These are phyloP conservation scores for Phalaenopsis hybrid DNA, from an alignment of 116 monocot species.

Conservation along the genomic window DNA sequence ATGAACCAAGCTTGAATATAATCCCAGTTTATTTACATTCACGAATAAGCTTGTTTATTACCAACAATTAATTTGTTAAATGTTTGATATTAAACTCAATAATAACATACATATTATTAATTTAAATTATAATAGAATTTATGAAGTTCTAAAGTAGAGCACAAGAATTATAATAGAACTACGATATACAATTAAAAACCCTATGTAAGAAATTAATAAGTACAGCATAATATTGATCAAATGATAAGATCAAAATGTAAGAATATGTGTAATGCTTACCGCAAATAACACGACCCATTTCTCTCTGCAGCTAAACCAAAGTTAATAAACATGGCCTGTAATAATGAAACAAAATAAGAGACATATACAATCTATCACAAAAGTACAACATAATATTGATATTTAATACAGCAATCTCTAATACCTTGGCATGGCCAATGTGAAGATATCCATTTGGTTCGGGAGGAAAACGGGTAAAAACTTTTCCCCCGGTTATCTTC, in stretches of 20 bases:
- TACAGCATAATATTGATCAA: not conserved
- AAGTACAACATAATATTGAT: not conserved
- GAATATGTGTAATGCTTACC: constrained; percentile 31
- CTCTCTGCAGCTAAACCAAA: constrained; percentile 89
- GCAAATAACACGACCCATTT: constrained; percentile 76
- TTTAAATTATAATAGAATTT: not conserved
- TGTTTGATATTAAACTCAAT: no score
- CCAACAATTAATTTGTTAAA: no score
- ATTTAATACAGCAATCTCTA: not conserved
- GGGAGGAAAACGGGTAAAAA: constrained; percentile 91
- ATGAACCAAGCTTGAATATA: no score
- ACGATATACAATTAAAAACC: not conserved
- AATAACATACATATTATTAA: no score
- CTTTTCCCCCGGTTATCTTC: constrained; percentile 68
- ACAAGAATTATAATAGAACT: not conserved
- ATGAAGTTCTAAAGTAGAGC: not conserved
- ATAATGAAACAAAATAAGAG: constrained; percentile 7
- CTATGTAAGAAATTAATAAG: not conserved
- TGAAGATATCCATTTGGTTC: constrained; percentile 99
- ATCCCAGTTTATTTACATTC: no score
- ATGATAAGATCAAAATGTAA: not conserved
- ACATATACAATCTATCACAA: constrained; percentile 1
- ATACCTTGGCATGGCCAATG: constrained; percentile 99
- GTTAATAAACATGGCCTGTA: constrained; percentile 91
- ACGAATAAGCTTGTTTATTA: no score